These are phyloP conservation scores for Phytophthora agathidicida DNA, from an alignment of 352 stramenopile genomes.

Conservation along the genomic window DNA sequence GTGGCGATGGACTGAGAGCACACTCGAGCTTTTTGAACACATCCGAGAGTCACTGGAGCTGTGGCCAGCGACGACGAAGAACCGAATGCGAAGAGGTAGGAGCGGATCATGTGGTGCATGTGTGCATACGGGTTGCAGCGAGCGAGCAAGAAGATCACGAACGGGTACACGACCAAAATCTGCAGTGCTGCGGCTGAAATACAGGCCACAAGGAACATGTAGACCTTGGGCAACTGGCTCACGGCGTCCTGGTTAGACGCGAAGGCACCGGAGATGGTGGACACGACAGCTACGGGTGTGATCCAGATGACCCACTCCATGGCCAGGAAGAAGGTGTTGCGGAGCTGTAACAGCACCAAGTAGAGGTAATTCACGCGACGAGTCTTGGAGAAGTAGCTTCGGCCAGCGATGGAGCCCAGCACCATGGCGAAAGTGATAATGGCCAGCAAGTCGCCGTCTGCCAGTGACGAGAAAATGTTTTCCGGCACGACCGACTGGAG, in stretches of 20 bases:
- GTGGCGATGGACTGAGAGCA: conserved; percentile 79
- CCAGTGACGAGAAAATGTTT: conserved; percentile 67
- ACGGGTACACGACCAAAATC: conserved; percentile 60
- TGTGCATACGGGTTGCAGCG: conserved; percentile 72
- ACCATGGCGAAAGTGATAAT: conserved; percentile 79
- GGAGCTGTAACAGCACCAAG: conserved; percentile 63
- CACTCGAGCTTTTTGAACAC: conserved; percentile 62
- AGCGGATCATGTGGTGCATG: conserved; percentile 67
- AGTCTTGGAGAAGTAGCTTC: conserved; percentile 66
- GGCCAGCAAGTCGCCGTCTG: conserved; percentile 55
- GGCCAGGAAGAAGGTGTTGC: conserved; percentile 74
- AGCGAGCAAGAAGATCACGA: conserved; percentile 69
- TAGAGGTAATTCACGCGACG: conserved; percentile 72
- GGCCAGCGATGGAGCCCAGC: conserved; percentile 60
- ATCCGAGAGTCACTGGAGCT: conserved; percentile 66
- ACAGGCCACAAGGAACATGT: conserved; percentile 57
- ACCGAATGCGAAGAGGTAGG: conserved; percentile 74
- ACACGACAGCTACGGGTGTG: conserved; percentile 70
- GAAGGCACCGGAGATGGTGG: conserved; percentile 67
- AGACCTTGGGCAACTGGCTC: conserved; percentile 49
- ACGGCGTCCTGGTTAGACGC: conserved; percentile 51
- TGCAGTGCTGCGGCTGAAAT: conserved; percentile 45
- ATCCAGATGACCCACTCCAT: conserved; percentile 76
- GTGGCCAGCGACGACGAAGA: conserved; percentile 72
- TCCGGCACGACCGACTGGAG: conserved; percentile 61